Evolutionary conservation across 179 eudicot species (phyloP), one percentile per base, ranked within the genome.

Genomic region (Gypsophila paniculata): DNA sequence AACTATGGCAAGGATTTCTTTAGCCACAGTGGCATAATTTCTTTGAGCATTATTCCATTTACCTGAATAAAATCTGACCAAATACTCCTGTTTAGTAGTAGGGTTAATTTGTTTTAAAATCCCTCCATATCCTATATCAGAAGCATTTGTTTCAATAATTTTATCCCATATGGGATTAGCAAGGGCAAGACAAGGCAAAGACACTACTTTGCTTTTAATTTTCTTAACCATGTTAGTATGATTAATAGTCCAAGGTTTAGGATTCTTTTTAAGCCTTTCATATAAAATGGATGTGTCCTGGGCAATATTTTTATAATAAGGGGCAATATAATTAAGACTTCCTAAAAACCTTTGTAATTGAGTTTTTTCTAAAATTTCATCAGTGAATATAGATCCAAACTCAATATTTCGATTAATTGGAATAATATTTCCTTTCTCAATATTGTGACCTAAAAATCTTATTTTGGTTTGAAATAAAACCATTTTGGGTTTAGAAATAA

Each of bases 101-200:
- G 0, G 59, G n/a, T 54, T 18, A 17, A 54, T 9, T 13, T 54
- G 59, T 54, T 54, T 54, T 15, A 54, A 21, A 18, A 54, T 54
- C n/a, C 59, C 59, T 54, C 59, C 59, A 6, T 54, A 54, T 15
- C 59, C 59, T 15, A 54, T 54, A 21, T 54, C 59, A 15, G 59
- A 54, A 5, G 7, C 59, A 54, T 19, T 21, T 5, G 22, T 19
- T 9, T 54, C 59, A 54, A 54, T 54, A 18, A 54, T 54, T 18
- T 54, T 54, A 3, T 18, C 25, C 59, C 25, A 54, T 5, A 17
- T 17, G 21, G 59, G 59, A 54, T 18, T 54, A n/a, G 25, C 25
- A 15, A 54, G 2, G 10, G 8, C n/a, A 17, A 18, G 22, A 54
- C 59, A 54, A 3, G 59, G 25, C n/a, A 54, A 54, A 54, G 11